Evolutionary conservation across 1,284 basidiomycete species (phyloP), one percentile per base, ranked within the genome.

Genomic region (Ganoderma boninense): DNA sequence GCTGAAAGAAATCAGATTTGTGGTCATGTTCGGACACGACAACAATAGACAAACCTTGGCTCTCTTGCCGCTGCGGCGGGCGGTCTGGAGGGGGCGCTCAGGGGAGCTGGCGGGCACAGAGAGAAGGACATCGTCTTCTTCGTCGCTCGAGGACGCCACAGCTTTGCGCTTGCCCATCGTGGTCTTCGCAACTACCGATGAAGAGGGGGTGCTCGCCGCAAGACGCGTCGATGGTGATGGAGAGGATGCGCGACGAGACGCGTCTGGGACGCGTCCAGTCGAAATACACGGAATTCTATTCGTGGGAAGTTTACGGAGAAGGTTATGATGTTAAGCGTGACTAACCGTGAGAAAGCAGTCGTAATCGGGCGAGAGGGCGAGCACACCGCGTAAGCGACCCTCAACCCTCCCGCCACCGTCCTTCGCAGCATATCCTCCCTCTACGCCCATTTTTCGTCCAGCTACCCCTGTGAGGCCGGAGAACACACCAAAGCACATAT

Each of bases 81-180:
- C 70, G 32, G 68, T 65, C 64, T 75, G 70, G 14, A 75, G 68
- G 4, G 76, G 74, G 20, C 66, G 71, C 20, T 72, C 71, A 11
- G 70, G 66, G 18, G 71, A 71, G 60, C 68, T 62, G 16, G 57
- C 69, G 10, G 73, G 67, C 26, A 40, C 62, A 18, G 49, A 26
- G 26, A 56, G 56, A n/a, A 46, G 65, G 2, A 49, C 76, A 10
- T 76, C 67, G 26, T 81, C 80, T 10, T 81, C 73, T 13, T 82
- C 82, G 63, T 73, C 76, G 35, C 81, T 79, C 70, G 75, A 79
- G 44, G 69, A 70, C 60, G 65, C 62, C 23, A 62, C 72, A 23
- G 74, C 64, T 71, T 82, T 85, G 74, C 85, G 79, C 71, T 84
- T 85, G 5, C 70, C 76, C 83, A 85, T 85, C 49, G 54, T 73